phyloP scores from a whole-genome alignment of 805 yeast species.

The Ogataea trehalophila region DNA sequence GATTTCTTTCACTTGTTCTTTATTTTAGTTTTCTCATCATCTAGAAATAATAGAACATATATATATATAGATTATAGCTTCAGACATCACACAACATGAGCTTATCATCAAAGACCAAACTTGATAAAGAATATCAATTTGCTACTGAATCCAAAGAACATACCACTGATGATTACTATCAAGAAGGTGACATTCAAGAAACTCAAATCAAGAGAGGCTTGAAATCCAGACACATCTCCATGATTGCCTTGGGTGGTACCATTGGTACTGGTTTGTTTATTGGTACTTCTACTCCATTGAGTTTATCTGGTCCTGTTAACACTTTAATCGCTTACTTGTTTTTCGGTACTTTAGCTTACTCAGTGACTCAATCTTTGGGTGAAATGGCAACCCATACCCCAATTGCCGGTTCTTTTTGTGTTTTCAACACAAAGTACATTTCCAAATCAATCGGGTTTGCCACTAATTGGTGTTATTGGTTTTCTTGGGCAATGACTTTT shows the following conservation, averaged over 20 bases:
- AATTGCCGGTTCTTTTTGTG: conserved; percentile 62
- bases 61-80: too few relatives aligned
- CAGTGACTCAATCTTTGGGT: conserved; percentile 68
- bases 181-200: conserved; percentile 2
- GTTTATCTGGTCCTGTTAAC: conserved; percentile 63
- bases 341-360: conserved; percentile 60
- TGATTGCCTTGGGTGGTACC: conserved; percentile 78
- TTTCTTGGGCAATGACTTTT: conserved; percentile 72
- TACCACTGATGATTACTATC: background rate
- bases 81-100: too few relatives aligned
- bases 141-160: too few relatives aligned
- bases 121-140: too few relatives aligned
- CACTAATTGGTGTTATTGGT: conserved; percentile 71
- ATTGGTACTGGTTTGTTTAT: conserved; percentile 77
- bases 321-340: conserved; percentile 59
- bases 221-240: conserved; percentile 63
- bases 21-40: too few relatives aligned
- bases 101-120: too few relatives aligned
- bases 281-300: conserved; percentile 52
- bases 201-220: conserved; percentile 41
- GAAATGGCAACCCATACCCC: conserved; percentile 82
- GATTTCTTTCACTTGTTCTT: too few relatives aligned
- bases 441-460: conserved; percentile 73
- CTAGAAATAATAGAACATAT: too few relatives aligned
- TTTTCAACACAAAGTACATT: conserved; percentile 61